These are phyloP conservation scores for Vigna nakashimae DNA, from an alignment of 306 rosid species.

Conservation along the genomic window DNA sequence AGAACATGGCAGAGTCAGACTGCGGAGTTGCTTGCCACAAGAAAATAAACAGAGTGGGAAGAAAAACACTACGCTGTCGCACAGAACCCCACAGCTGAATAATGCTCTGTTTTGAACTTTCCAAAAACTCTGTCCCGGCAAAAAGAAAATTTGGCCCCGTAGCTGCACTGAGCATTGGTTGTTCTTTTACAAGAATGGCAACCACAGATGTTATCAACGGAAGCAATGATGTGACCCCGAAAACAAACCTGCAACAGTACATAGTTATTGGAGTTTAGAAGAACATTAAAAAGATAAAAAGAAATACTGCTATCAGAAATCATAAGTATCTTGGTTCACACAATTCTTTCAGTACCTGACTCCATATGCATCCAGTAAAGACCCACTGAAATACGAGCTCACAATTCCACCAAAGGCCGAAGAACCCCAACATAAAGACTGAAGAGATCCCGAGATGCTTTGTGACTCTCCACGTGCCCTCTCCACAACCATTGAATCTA, in stretches of 20 bases:
- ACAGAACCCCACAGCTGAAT: constrained; percentile 81
- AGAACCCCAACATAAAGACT: constrained; percentile 99
- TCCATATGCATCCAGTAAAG: constrained; percentile 81
- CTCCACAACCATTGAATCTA: constrained; percentile 99
- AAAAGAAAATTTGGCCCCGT: constrained; percentile 56
- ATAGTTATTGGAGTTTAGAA: constrained; percentile 32
- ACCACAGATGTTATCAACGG: constrained; percentile 93
- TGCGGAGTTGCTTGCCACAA: constrained; percentile 99
- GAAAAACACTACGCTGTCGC: constrained; percentile 75
- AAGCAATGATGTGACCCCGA: constrained; percentile 89
- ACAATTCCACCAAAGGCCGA: constrained; percentile 97
- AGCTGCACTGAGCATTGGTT: constrained; percentile 55
- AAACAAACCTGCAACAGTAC: constrained; percentile 82
- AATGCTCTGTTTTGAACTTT: constrained; percentile 74
- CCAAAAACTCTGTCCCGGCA: constrained; percentile 55
- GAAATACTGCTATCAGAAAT: constrained; percentile 19
- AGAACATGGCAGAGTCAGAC: constrained; percentile 98
- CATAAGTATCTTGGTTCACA: constrained; percentile 40
- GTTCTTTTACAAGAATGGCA: constrained; percentile 92
- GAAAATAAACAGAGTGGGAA: constrained; percentile 91
- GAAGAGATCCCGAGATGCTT: constrained; percentile 96
- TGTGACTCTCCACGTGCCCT: constrained; percentile 99
- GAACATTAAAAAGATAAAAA: background rate
- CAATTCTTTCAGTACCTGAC: constrained; percentile 68
- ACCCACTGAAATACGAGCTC: constrained; percentile 95